A percentile compares a stretch with the other conserved stretches of the same genome.
Evolutionary conservation across 768 basidiomycete genomes (phyloP).

Genomic region (Termitomyces sp.): DNA sequence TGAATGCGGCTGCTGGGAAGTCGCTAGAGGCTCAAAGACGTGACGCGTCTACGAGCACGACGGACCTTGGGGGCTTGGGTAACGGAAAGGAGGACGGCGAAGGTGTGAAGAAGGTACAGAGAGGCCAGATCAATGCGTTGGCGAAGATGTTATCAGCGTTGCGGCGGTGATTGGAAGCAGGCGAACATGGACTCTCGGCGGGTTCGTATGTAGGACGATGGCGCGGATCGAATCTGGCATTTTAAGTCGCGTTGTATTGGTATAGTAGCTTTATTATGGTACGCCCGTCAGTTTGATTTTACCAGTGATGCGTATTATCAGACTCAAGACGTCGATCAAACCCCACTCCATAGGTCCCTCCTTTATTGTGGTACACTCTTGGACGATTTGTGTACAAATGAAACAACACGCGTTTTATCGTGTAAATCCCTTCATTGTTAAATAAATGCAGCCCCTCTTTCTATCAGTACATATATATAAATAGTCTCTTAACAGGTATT

Average conservation of each 20-base stretch:
- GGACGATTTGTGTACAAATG: slow-evolving; percentile 1
- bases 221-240: slow-evolving; percentile 31
- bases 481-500: not conserved
- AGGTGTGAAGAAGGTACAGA: slow-evolving; percentile 73
- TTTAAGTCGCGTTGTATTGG: slow-evolving; percentile 45
- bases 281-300: slow-evolving; percentile 24
- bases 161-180: slow-evolving; percentile 44
- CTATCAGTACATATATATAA: not conserved
- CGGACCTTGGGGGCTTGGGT: slow-evolving; percentile 48
- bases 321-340: slow-evolving; percentile 11
- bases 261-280: slow-evolving; percentile 43
- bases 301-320: slow-evolving; percentile 13
- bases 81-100: slow-evolving; percentile 40
- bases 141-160: slow-evolving; percentile 89
- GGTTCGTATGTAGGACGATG: slow-evolving; percentile 14
- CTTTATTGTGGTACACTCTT: not conserved
- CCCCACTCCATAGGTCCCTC: not conserved
- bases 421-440: slow-evolving; percentile 13
- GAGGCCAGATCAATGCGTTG: slow-evolving; percentile 83
- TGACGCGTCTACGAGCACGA: slow-evolving; percentile 74
- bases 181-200: slow-evolving; percentile 13
- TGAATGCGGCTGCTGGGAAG: slow-evolving; percentile 29
- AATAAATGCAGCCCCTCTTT: slow-evolving; percentile 2
- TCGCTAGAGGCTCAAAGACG: slow-evolving; percentile 43
- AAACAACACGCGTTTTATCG: slow-evolving; percentile 11